Percentiles rank a stretch among this genome's conserved stretches.
These are phyloP conservation scores for Cladosporium colombiae DNA, from an alignment of 2,329 filamentous ascomycete genomes.

Conservation along the genomic window DNA sequence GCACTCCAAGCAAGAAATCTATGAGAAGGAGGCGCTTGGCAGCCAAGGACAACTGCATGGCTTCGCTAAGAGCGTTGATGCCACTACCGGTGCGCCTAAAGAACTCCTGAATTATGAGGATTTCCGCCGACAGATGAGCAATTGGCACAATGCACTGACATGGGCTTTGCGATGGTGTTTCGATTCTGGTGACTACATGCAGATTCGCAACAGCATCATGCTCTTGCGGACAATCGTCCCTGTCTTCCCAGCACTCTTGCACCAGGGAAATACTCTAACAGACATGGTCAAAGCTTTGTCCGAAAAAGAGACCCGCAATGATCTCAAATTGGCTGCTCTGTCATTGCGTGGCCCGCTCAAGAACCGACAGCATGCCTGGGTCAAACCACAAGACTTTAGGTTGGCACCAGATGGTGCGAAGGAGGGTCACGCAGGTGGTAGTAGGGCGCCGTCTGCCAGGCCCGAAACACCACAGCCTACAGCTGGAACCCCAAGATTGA, in stretches of 20 bases:
- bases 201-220: slow-evolving; percentile 93
- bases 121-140: slow-evolving; percentile 81
- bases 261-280: slow-evolving; percentile 73
- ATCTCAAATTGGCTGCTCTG: slow-evolving; percentile 72
- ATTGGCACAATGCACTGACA: slow-evolving; percentile 85
- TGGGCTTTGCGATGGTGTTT: slow-evolving; percentile 80
- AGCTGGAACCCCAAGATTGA: slow-evolving; percentile 46
- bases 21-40: slow-evolving; percentile 80
- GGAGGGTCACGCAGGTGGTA: slow-evolving; percentile 30
- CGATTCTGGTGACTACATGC: slow-evolving; percentile 87
- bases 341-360: slow-evolving; percentile 71
- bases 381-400: slow-evolving; percentile 72
- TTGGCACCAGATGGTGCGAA: slow-evolving; percentile 32
- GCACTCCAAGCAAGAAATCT: slow-evolving; percentile 75
- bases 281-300: slow-evolving; percentile 65
- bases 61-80: slow-evolving; percentile 73
- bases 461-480: slow-evolving; percentile 45
- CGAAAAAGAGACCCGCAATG: slow-evolving; percentile 64
- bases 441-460: slow-evolving; percentile 33
- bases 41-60: slow-evolving; percentile 66
- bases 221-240: slow-evolving; percentile 79
- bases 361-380: slow-evolving; percentile 67
- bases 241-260: slow-evolving; percentile 85
- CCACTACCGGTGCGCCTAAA: slow-evolving; percentile 55
- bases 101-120: slow-evolving; percentile 79